These are phyloP conservation scores for Candida railenensis DNA, from an alignment of 805 yeast genomes.

Conservation along the genomic window DNA sequence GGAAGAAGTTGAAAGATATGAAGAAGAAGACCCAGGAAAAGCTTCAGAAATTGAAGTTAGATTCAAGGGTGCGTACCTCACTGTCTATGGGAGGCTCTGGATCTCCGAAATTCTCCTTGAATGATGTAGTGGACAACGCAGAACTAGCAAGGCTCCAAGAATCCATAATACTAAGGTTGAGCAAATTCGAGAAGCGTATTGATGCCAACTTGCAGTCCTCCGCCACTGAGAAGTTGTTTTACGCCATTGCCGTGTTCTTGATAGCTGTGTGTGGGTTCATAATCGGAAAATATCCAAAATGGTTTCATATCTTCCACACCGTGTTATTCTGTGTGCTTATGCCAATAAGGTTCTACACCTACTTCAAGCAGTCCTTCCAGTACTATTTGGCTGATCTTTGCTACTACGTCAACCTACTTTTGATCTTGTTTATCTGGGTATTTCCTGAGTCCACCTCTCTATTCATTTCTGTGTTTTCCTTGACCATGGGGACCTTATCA, in stretches of 20 bases:
- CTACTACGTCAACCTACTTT: conserved; percentile 78
- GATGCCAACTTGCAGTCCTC: conserved; percentile 34
- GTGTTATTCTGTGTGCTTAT: conserved; percentile 56
- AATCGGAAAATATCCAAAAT: conserved; percentile 74
- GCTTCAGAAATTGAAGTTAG: conserved; percentile 25
- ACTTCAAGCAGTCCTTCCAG: conserved; percentile 75
- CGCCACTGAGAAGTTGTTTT: conserved; percentile 70
- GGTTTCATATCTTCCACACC: conserved; percentile 77
- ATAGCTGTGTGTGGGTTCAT: conserved; percentile 72
- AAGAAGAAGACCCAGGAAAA: conserved; percentile 31
- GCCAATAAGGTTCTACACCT: conserved; percentile 84
- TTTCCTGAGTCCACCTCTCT: conserved; percentile 72
- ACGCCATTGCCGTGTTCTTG: conserved; percentile 66
- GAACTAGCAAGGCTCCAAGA: conserved; percentile 35
- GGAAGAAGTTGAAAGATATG: conserved; percentile 34
- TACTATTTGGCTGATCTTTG: conserved; percentile 91
- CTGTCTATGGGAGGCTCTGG: background rate
- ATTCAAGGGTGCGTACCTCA: conserved; percentile 3
- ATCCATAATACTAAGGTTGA: conserved; percentile 26
- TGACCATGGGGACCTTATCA: conserved; percentile 84
- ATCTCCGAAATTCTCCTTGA: background rate
- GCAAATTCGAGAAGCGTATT: conserved; percentile 35
- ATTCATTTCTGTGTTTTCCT: conserved; percentile 80
- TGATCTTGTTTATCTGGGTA: conserved; percentile 75
- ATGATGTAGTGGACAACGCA: conserved; percentile 8